Evolutionary conservation across 805 yeast genomes (phyloP), one percentile per base, ranked within the genome.

Genomic region (Wickerhamiella occidentalis): DNA sequence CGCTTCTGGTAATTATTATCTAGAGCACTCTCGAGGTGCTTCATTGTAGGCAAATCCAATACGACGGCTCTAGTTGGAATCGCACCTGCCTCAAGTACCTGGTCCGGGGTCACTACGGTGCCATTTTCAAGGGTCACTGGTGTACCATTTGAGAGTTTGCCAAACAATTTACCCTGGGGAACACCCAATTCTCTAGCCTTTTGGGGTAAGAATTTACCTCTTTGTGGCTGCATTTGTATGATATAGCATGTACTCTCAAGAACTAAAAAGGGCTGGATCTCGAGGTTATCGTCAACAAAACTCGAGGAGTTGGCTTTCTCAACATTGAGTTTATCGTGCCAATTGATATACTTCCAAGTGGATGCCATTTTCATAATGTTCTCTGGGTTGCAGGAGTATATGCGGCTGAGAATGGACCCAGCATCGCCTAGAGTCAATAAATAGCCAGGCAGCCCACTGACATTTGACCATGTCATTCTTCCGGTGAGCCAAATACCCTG

Each of bases 391-490:
- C 78, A 73, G 18, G 52, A 21, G 22, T 54, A 54, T 9, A 57
- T 40, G n/a, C 21, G 18, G 43, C 37, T 46, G n/a, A 53, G 19
- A 5, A 37, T 23, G 15, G 25, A 56, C 43, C 49, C 44, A 1
- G 86, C 87, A 56, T 85, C 96, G 50, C 85, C 79, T 12, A 83
- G 70, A 0, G 96, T 85, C 46, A 90, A 67, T 45, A 90, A 76
- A 58, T 85, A 67, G 0, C 98, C 98, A 0, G 97, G 96, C 6
- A 90, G 64, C 0, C 98, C 98, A n/a, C 94, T 85, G 2, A 86
- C 67, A n/a, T 80, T 72, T 5, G 73, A 63, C 96, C 96, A 90
- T 48, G 74, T 64, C 9, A 84, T 53, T n/a, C 68, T 68, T 2
- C 98, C 98, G 0, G 95, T 79, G 3, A 92, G 59, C 58, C 85